Percentiles rank a stretch among this genome's conserved stretches.
Conservation (phyloP, 2,329 filamentous ascomycete species). For the Cladosporium sp. region DNA sequence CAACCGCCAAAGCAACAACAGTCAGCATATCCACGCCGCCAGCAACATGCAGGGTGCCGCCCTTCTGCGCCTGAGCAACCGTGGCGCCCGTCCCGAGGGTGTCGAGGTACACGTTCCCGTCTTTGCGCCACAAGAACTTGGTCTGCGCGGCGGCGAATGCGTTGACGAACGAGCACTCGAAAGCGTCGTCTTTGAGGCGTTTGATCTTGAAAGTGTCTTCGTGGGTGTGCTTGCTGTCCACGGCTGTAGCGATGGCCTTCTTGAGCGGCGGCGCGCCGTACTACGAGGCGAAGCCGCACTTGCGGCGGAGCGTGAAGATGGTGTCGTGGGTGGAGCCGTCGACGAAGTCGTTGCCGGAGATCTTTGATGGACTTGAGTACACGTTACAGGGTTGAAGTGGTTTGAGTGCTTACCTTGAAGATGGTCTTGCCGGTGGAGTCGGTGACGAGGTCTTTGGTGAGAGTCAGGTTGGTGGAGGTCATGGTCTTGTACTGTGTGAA, state of each 20-base stretch:
- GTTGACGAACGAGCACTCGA: constrained; percentile 6
- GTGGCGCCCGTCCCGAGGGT: neutral
- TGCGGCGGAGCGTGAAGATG: constrained; percentile 3
- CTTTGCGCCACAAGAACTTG: constrained; percentile 4
- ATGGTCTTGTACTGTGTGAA: constrained; percentile 1
- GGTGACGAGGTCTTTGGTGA: constrained; percentile 8
- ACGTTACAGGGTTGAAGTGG: neutral
- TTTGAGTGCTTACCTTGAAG: neutral
- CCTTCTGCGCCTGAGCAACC: constrained; percentile 1
- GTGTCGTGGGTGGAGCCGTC: neutral
- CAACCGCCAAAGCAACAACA: constrained; percentile 3
- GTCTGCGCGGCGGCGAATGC: neutral
- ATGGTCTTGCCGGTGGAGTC: neutral
- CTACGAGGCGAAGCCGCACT: constrained; percentile 2
- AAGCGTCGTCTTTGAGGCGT: neutral
- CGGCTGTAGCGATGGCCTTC: neutral
- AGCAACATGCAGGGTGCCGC: neutral
- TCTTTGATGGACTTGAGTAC: neutral
- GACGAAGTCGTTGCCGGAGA: constrained; percentile 2
- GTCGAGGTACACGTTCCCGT: constrained; percentile 8
- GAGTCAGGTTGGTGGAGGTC: neutral
- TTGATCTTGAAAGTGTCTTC: neutral
- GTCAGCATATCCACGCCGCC: constrained; percentile 5
- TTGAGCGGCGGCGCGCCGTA: neutral
- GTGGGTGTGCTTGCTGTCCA: neutral